Evolutionary conservation across 2,329 filamentous ascomycete genomes (phyloP).

Genomic region (Cylindrodendrum hubeiense): DNA sequence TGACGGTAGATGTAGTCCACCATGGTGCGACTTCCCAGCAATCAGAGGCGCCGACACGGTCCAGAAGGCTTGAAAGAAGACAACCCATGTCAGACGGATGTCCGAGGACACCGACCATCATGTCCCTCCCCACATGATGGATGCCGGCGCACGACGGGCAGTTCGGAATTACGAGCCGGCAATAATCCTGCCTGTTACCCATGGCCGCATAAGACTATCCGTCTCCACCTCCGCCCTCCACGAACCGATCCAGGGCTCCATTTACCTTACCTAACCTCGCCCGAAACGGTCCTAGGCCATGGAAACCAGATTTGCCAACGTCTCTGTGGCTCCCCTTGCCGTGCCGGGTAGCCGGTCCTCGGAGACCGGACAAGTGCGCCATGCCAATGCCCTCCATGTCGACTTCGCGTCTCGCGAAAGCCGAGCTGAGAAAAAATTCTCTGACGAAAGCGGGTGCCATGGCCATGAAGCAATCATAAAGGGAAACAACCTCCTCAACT

Average conservation of each 20-base stretch:
- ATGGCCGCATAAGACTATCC: conserved; percentile 10
- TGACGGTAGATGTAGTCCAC: too few relatives aligned
- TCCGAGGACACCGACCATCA: conserved; percentile 1
- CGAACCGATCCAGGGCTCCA: conserved; percentile 18
- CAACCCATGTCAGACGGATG: conserved; percentile 5
- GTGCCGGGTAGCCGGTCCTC: conserved; percentile 35
- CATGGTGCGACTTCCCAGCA: not conserved
- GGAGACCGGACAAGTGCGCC: conserved; percentile 12
- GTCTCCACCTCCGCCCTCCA: conserved; percentile 29
- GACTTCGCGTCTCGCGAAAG: conserved; percentile 6
- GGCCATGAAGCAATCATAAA: conserved; percentile 4
- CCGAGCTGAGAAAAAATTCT: conserved; percentile 16
- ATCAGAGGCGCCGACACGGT: not conserved
- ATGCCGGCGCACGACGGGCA: not conserved
- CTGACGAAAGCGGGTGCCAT: not conserved
- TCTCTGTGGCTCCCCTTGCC: conserved; percentile 14
- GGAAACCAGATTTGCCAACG: conserved; percentile 27
- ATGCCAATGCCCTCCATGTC: not conserved
- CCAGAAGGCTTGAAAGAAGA: not conserved
- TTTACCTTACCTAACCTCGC: conserved; percentile 16
- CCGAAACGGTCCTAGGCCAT: conserved; percentile 15
- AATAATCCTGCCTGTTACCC: conserved; percentile 31
- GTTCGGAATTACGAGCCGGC: conserved; percentile 39
- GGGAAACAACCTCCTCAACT: not conserved
- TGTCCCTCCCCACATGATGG: not conserved